phyloP scores from a whole-genome alignment of 176 grass and related monocot genomes.

The Dendrocalamus sinicus region DNA sequence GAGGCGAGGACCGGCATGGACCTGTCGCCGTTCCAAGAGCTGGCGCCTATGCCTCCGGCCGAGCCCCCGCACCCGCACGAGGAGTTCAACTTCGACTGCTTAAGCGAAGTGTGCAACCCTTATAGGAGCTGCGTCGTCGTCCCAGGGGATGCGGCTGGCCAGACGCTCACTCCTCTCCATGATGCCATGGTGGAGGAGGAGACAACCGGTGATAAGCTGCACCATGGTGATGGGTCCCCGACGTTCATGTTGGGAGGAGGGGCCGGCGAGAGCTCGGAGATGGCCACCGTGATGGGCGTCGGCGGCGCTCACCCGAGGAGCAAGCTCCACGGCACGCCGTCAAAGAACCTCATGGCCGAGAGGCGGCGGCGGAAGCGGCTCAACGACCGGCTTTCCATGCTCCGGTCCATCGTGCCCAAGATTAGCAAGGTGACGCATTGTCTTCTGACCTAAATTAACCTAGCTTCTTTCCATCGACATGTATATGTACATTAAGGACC shows the following conservation, averaged over 20 bases:
- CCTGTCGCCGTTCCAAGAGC: conserved; percentile 29
- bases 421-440: conserved; percentile 66
- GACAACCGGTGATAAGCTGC: conserved; percentile 11
- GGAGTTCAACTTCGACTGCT: conserved; percentile 72
- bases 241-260: conserved; percentile 53
- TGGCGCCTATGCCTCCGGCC: conserved; percentile 17
- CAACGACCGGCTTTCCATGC: conserved; percentile 92
- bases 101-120: conserved; percentile 74
- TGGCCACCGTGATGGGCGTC: neutral
- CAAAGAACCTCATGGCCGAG: conserved; percentile 90
- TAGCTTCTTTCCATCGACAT: neutral
- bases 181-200: conserved; percentile 50
- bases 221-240: conserved; percentile 1
- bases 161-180: neutral
- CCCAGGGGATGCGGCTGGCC: neutral
- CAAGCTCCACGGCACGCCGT: conserved; percentile 49
- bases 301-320: conserved; percentile 35
- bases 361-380: conserved; percentile 76
- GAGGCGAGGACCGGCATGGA: conserved; percentile 5
- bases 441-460: conserved; percentile 17
- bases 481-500: neutral
- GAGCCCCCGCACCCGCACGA: conserved; percentile 12
- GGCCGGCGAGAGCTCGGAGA: conserved; percentile 26
- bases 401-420: conserved; percentile 85
- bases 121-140: conserved; percentile 41